Evolutionary conservation across 2,329 filamentous ascomycete species (phyloP), one percentile per base, ranked within the genome.

Genomic region (Akanthomyces lecanii): DNA sequence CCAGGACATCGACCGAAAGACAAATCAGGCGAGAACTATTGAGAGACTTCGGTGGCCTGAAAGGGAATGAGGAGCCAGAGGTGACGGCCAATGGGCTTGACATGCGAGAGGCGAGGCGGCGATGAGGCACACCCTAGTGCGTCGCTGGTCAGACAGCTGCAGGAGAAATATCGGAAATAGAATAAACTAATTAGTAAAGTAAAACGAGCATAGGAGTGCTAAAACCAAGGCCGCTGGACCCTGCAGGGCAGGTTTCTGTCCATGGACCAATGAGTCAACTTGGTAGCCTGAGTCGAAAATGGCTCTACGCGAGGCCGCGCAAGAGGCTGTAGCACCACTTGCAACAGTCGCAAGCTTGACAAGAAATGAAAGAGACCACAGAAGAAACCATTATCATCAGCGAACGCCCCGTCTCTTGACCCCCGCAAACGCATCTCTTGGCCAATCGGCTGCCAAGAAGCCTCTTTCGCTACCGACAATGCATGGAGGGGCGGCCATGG

Each of bases 391-490:
- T 36, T 8, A 8, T 33, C 3, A 36, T 36, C 33, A 36, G 6
- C 33, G 33, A 36, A 36, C 28, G 33, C 33, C 33, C 33, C 33
- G 33, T 40, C 14, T 40, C 38, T 40, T 40, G 10, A 21, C 45
- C 45, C 23, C 57, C 58, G 58, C 58, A 61, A 53, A 53, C 38
- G 25, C 47, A 61, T 61, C 58, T 61, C 58, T 61, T 61, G 58
- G 58, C 59, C 59, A 48, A 55, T 55, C 50, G 57, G 51, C 33
- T 23, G 59, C 51, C 59, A 62, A 55, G 59, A 55, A 47, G 50
- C 51, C 48, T 45, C 59, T 40, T 54, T 52, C 30, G 50, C 40
- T 28, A 59, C 56, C 56, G 56, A 51, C 36, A 30, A 23, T 23
- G 30, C 40, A 33, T 21, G 18, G 16, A 14, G 11, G 25, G 40